Conservation (phyloP, 2,329 filamentous ascomycete species). For the Penicillium frequentans region DNA sequence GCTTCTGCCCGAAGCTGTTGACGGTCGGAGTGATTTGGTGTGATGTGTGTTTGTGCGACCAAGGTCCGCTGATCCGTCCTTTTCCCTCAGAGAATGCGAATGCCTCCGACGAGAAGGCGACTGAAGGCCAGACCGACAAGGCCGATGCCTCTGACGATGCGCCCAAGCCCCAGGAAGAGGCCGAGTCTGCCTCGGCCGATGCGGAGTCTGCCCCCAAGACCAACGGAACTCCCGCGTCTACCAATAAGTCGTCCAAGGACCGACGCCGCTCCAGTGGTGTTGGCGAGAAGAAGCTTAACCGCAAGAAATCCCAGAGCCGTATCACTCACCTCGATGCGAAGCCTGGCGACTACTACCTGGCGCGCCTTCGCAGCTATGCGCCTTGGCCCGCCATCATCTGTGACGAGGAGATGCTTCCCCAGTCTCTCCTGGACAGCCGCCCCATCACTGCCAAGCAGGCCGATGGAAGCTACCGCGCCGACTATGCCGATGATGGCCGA, state of each 20-base stretch:
- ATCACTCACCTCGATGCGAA: conserved; percentile 74
- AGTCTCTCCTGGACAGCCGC: conserved; percentile 70
- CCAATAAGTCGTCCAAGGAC: conserved; percentile 53
- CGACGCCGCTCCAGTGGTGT: conserved; percentile 72
- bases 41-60: conserved; percentile 18
- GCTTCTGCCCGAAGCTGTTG: not conserved
- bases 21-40: not conserved
- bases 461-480: conserved; percentile 84
- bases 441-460: conserved; percentile 79
- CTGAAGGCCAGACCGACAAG: conserved; percentile 31
- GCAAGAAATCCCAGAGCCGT: conserved; percentile 76
- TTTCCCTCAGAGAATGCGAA: conserved; percentile 16
- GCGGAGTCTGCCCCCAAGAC: conserved; percentile 32
- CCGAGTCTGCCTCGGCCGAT: conserved; percentile 22
- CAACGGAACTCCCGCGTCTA: conserved; percentile 51
- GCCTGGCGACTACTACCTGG: conserved; percentile 88
- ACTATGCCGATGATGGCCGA: conserved; percentile 85
- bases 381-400: conserved; percentile 94
- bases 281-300: conserved; percentile 75
- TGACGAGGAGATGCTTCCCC: conserved; percentile 90
- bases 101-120: conserved; percentile 30
- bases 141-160: conserved; percentile 22
- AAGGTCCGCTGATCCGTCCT: conserved; percentile 15
- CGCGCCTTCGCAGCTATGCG: conserved; percentile 91
- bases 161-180: conserved; percentile 28